These are phyloP conservation scores for Raphanus raphanistrum DNA, from an alignment of 345 rosid genomes.

Conservation along the genomic window DNA sequence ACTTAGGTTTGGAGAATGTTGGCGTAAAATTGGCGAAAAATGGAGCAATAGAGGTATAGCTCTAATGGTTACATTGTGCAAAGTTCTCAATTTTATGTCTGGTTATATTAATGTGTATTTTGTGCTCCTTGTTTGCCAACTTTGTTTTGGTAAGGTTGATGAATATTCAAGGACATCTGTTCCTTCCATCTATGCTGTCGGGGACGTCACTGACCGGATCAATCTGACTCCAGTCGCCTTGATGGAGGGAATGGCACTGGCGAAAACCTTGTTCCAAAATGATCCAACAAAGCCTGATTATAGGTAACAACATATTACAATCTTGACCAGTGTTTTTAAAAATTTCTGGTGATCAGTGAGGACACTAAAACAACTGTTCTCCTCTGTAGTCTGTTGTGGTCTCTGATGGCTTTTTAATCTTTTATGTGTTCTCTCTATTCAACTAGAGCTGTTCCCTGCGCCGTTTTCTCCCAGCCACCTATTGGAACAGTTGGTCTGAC, in stretches of 20 bases:
- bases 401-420: conserved; percentile 16
- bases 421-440: conserved; percentile 9
- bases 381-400: not conserved
- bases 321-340: conserved; percentile 1
- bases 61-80: conserved; percentile 10
- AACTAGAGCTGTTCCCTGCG: conserved; percentile 84
- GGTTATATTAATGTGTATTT: not conserved
- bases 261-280: conserved; percentile 72
- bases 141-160: conserved; percentile 66
- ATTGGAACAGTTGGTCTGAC: conserved; percentile 91
- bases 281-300: conserved; percentile 90
- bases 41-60: conserved; percentile 87
- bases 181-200: conserved; percentile 96
- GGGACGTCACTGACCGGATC: conserved; percentile 90
- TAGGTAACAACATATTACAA: conserved; percentile 45
- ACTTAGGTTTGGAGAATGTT: conserved; percentile 76
- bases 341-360: not conserved
- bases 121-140: conserved; percentile 8
- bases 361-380: not conserved
- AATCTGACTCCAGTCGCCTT: conserved; percentile 98
- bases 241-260: conserved; percentile 98
- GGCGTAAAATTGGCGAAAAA: conserved; percentile 72
- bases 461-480: conserved; percentile 96
- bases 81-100: not conserved
- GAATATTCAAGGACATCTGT: conserved; percentile 80